Evolutionary conservation across 768 basidiomycete species (phyloP).

Genomic region (Podaxis sp.): DNA sequence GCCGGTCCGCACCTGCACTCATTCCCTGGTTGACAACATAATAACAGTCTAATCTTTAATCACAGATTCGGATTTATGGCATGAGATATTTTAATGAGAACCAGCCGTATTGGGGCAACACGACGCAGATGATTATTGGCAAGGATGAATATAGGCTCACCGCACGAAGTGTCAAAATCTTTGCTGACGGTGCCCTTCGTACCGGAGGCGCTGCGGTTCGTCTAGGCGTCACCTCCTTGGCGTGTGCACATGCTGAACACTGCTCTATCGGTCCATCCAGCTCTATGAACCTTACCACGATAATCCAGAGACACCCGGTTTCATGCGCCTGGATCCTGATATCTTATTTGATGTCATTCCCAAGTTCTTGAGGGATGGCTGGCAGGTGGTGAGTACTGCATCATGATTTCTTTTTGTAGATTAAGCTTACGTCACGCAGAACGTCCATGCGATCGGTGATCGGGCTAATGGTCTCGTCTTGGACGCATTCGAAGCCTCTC

Average conservation of each 20-base stretch:
- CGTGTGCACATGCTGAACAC: neutral
- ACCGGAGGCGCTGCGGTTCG: conserved; percentile 86
- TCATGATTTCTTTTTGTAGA: neutral
- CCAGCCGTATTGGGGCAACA: conserved; percentile 72
- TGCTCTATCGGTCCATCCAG: conserved; percentile 26
- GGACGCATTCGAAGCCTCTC: conserved; percentile 72
- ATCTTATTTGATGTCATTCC: conserved; percentile 60
- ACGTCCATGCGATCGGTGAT: conserved; percentile 86
- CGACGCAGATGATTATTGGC: conserved; percentile 46
- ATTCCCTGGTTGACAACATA: conserved; percentile 10
- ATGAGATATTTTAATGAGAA: conserved; percentile 71
- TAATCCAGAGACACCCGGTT: conserved; percentile 69
- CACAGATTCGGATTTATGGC: conserved; percentile 70
- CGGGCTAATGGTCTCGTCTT: conserved; percentile 81
- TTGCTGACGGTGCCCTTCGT: conserved; percentile 78
- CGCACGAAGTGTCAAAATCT: conserved; percentile 75
- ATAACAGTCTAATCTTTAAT: neutral
- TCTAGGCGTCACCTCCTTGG: conserved; percentile 9
- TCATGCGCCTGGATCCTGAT: conserved; percentile 67
- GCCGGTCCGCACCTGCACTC: conserved; percentile 40
- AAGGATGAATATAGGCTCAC: conserved; percentile 60
- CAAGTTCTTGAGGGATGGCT: conserved; percentile 71
- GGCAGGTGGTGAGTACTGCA: conserved; percentile 75
- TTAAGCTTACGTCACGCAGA: conserved; percentile 37
- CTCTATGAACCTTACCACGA: conserved; percentile 81